phyloP scores from a whole-genome alignment of 2,329 filamentous ascomycete species.

The Xylaria sp. region DNA sequence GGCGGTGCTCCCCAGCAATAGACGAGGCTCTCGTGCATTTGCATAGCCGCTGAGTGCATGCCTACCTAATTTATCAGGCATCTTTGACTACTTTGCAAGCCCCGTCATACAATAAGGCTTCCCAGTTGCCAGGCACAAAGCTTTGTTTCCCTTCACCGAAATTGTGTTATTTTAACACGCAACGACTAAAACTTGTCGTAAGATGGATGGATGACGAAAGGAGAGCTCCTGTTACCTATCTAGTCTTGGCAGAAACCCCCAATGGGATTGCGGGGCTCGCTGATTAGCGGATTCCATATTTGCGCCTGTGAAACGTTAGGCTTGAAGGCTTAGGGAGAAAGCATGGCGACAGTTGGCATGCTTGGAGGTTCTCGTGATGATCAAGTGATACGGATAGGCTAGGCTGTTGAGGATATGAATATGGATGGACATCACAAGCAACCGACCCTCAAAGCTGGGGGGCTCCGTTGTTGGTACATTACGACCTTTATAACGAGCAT shows the following conservation, averaged over 20 bases:
- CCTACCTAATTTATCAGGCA: conserved; percentile 6
- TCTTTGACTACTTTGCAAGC: conserved; percentile 13
- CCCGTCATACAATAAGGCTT: not conserved
- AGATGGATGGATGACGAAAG: not conserved
- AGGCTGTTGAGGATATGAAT: not conserved
- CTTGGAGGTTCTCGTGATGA: not conserved
- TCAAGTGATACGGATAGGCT: not conserved
- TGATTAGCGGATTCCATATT: conserved; percentile 4
- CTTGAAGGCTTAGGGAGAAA: conserved; percentile 1
- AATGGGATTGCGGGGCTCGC: conserved; percentile 6
- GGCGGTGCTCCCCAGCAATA: conserved; percentile 20
- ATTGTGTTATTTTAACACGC: not conserved
- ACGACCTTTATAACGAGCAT: not conserved
- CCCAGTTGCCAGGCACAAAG: not conserved
- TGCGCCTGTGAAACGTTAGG: conserved; percentile 13
- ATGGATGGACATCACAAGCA: not conserved
- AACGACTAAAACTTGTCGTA: not conserved
- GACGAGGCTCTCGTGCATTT: conserved; percentile 28
- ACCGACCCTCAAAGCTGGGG: not conserved
- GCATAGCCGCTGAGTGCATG: conserved; percentile 30
- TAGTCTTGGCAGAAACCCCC: conserved; percentile 6
- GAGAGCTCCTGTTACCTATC: not conserved
- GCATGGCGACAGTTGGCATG: conserved; percentile 3
- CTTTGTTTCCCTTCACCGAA: conserved; percentile 24
- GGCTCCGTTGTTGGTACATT: not conserved